Evolutionary conservation across 805 yeast genomes (phyloP).

Genomic region (Tetrapisispora namnaoensis): DNA sequence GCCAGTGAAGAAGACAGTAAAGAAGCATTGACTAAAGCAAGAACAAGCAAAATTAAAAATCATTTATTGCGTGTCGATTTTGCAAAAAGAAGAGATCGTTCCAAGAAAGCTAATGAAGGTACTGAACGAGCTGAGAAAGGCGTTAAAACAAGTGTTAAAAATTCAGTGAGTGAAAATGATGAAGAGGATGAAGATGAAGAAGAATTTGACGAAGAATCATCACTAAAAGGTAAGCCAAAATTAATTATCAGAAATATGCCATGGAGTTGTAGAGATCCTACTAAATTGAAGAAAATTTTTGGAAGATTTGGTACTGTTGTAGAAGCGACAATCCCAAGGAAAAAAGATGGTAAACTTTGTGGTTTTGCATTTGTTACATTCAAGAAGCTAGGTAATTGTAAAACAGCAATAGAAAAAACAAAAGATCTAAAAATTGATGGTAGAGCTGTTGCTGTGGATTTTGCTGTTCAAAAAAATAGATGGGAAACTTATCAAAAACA

Average conservation of each 20-base stretch:
- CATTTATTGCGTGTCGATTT: constrained; percentile 66
- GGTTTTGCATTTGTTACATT: constrained; percentile 94
- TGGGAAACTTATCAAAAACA: constrained; percentile 57
- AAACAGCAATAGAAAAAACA: constrained; percentile 65
- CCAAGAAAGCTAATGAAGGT: constrained; percentile 20
- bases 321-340: constrained; percentile 83
- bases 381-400: constrained; percentile 71
- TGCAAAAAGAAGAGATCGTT: constrained; percentile 88
- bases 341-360: constrained; percentile 76
- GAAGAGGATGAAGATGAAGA: constrained; percentile 8
- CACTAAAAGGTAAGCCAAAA: constrained; percentile 65
- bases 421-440: constrained; percentile 75
- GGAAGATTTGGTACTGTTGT: constrained; percentile 73
- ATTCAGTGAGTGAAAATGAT: constrained; percentile 1
- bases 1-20: constrained; percentile 74
- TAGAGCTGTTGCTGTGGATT: constrained; percentile 87
- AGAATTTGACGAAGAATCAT: constrained; percentile 37
- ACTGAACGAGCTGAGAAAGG: constrained; percentile 5
- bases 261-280: constrained; percentile 83
- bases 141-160: constrained; percentile 6
- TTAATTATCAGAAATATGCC: constrained; percentile 87
- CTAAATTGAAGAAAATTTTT: constrained; percentile 59
- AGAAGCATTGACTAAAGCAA: constrained; percentile 59
- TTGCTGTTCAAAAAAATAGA: constrained; percentile 77
- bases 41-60: constrained; percentile 55